Evolutionary conservation across 2,329 filamentous ascomycete species (phyloP), one percentile per base, ranked within the genome.

Genomic region (Fusarium sarcochroum): DNA sequence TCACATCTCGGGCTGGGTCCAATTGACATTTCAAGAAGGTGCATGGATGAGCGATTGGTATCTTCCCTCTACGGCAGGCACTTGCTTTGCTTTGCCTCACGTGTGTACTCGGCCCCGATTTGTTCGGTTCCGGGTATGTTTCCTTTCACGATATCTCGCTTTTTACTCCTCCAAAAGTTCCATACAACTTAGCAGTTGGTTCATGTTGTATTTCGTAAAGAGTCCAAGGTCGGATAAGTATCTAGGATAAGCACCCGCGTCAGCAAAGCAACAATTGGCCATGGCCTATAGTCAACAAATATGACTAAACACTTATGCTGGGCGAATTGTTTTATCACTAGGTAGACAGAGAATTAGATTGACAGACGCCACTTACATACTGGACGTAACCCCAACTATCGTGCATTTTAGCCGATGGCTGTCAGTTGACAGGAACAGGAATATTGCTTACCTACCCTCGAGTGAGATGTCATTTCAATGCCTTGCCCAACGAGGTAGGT

Each of bases 401-500:
- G 32, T 32, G 23, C 21, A 61, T 18, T 66, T 66, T 63, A 58
- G 52, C 66, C 66, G 61, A 55, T 54, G 32, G 32, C 48, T 53
- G 44, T 62, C 34, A 37, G 35, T 45, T 51, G 34, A 56, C 20
- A 41, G 40, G 20, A 34, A 40, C 35, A 21, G 15, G 25, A 52
- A 30, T 17, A 37, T 41, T 23, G 6, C 30, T 20, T 35, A 25
- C 38, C 48, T 50, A 51, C 49, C 25, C 32, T 49, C 49, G 38
- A 54, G 18, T 57, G 47, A 37, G 23, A 46, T 35, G 30, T 56
- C 49, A 44, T 48, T 48, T 44, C 30, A 50, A 44, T 55, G 48
- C 54, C 57, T 69, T 66, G 37, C 66, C 66, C 41, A 69, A 69
- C 61, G 41, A 13, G 52, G 66, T 46, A 69, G 62, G 66, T 58